Evolutionary conservation across 805 yeast species (phyloP).

Genomic region (Nakazawaea wickerhamii): DNA sequence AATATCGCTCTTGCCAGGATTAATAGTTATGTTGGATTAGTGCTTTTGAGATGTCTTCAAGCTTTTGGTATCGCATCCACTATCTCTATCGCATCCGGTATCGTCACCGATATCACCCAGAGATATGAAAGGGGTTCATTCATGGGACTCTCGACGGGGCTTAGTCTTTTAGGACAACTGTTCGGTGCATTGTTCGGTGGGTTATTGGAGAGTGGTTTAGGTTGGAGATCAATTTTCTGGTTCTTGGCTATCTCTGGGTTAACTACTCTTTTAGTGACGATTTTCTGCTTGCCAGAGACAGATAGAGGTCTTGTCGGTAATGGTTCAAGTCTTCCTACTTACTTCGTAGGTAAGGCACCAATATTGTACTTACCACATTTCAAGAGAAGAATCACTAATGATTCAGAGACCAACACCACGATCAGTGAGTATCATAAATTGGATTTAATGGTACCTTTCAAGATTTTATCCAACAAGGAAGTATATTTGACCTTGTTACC

Average conservation of each 20-base stretch:
- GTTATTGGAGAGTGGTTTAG: slow-evolving; percentile 42
- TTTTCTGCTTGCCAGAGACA: slow-evolving; percentile 66
- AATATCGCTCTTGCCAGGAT: slow-evolving; percentile 63
- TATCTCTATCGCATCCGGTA: slow-evolving; percentile 63
- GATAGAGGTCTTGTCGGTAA: slow-evolving; percentile 68
- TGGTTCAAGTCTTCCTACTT: slow-evolving; percentile 50
- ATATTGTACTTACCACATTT: slow-evolving; percentile 29
- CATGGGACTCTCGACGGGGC: slow-evolving; percentile 61
- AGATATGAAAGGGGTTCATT: slow-evolving; percentile 63
- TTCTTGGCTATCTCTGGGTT: slow-evolving; percentile 66
- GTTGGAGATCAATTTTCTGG: slow-evolving; percentile 81
- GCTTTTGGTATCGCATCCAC: slow-evolving; percentile 76
- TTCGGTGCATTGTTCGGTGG: slow-evolving; percentile 73
- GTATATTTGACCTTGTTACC: slow-evolving; percentile 44
- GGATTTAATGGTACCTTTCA: slow-evolving; percentile 31
- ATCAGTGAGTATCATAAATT: slow-evolving; percentile 15
- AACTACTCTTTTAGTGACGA: slow-evolving; percentile 26
- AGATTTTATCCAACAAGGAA: slow-evolving; percentile 37
- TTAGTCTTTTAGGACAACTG: slow-evolving; percentile 67
- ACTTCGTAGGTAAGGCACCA: slow-evolving; percentile 38
- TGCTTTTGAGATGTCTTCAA: slow-evolving; percentile 67
- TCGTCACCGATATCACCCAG: slow-evolving; percentile 68
- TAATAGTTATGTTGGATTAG: slow-evolving; percentile 52
- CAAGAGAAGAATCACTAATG: slow-evolving; percentile 27
- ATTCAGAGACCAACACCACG: slow-evolving; percentile 15